phyloP scores from a whole-genome alignment of 345 rosid species.

The Acer yangbiense region DNA sequence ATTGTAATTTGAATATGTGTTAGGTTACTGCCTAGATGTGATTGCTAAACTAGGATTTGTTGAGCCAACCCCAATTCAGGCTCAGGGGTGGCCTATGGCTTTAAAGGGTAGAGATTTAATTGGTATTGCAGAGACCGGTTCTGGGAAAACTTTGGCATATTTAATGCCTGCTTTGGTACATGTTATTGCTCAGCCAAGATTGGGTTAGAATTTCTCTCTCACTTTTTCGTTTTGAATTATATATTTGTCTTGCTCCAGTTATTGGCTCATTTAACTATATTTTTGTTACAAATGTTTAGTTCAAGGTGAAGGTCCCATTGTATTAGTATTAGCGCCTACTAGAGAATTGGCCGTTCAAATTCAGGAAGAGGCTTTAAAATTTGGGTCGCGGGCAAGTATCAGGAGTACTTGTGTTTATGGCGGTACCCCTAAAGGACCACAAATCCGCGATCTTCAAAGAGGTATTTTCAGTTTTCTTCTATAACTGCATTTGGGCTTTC shows the following conservation, averaged over 20 bases:
- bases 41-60: slow-evolving; percentile 82
- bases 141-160: slow-evolving; percentile 97
- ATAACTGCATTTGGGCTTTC: not conserved
- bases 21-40: slow-evolving; percentile 82
- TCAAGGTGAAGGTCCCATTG: slow-evolving; percentile 87
- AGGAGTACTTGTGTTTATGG: slow-evolving; percentile 94
- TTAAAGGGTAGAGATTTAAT: slow-evolving; percentile 89
- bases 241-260: not conserved
- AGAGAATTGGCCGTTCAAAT: slow-evolving; percentile 97
- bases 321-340: slow-evolving; percentile 87
- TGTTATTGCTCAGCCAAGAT: slow-evolving; percentile 85
- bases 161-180: slow-evolving; percentile 92
- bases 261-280: slow-evolving; percentile 4
- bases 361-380: slow-evolving; percentile 83
- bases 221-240: not conserved
- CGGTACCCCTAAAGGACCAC: slow-evolving; percentile 98
- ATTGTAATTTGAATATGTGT: slow-evolving; percentile 17
- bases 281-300: slow-evolving; percentile 31
- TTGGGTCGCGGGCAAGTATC: slow-evolving; percentile 60
- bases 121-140: slow-evolving; percentile 98
- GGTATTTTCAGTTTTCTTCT: slow-evolving; percentile 45
- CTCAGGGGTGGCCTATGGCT: slow-evolving; percentile 99
- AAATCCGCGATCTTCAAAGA: slow-evolving; percentile 89
- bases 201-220: slow-evolving; percentile 52
- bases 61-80: slow-evolving; percentile 94